These are phyloP conservation scores for Smittium culicis DNA, from an alignment of 371 early-diverging fungal genomes.

Conservation along the genomic window DNA sequence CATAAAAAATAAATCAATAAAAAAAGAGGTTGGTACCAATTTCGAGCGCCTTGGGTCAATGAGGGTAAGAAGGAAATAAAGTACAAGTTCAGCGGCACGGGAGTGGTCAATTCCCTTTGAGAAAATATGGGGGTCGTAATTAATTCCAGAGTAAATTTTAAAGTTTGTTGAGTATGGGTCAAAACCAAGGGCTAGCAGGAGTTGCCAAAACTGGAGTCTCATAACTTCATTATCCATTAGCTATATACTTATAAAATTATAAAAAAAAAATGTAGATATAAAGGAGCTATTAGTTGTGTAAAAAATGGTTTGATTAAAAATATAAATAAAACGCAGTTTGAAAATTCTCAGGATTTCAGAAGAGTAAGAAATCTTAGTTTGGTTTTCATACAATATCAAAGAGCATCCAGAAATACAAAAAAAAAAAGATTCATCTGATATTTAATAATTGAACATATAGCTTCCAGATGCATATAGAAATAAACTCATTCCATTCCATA, in stretches of 20 bases:
- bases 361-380: too few species aligned
- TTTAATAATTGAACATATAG: too few species aligned
- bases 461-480: too few species aligned
- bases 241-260: neutral
- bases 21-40: neutral
- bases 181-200: conserved; percentile 27
- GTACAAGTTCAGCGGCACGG: conserved; percentile 26
- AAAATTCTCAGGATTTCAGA: too few species aligned
- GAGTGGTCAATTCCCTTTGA: conserved; percentile 24
- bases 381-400: too few species aligned
- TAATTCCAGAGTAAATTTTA: conserved; percentile 25
- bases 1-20: neutral
- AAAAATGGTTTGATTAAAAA: neutral
- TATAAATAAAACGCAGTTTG: neutral
- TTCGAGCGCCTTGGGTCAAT: conserved; percentile 17
- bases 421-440: too few species aligned
- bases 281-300: neutral
- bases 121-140: conserved; percentile 22
- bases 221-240: neutral
- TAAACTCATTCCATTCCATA: too few species aligned
- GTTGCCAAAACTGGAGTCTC: conserved; percentile 22
- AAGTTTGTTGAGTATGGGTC: conserved; percentile 12
- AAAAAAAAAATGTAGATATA: neutral
- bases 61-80: conserved; percentile 23
- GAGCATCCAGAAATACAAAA: too few species aligned